These are phyloP conservation scores for Verticillium albo-atrum DNA, from an alignment of 2,329 filamentous ascomycete genomes.

Conservation along the genomic window DNA sequence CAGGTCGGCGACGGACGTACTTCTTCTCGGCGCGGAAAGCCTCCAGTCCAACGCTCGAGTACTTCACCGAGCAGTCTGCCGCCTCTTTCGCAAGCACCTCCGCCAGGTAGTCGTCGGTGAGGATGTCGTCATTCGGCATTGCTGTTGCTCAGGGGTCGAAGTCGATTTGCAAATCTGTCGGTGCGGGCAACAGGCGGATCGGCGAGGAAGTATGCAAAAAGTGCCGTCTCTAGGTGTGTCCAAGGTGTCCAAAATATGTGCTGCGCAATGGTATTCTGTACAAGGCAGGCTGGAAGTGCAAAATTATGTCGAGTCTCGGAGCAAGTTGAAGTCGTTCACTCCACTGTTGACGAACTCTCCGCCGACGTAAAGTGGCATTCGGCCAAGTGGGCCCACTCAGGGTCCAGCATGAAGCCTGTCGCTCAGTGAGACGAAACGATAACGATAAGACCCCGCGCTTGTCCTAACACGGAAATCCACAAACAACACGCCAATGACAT, in stretches of 20 bases:
- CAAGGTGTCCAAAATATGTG: no score
- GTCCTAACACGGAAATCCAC: neutral
- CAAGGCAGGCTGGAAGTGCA: no score
- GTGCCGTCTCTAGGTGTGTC: no score
- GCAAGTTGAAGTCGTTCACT: neutral
- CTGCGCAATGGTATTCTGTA: no score
- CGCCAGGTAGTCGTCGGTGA: constrained; percentile 76
- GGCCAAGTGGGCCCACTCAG: neutral
- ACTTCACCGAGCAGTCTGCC: constrained; percentile 65
- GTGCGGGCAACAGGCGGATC: neutral
- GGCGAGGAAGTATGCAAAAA: neutral
- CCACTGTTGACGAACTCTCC: neutral
- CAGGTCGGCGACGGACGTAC: constrained; percentile 36
- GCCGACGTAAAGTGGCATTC: neutral
- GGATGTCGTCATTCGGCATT: constrained; percentile 43
- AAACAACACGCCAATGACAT: neutral
- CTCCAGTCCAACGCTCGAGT: constrained; percentile 69
- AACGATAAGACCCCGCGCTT: neutral
- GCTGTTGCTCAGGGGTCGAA: neutral
- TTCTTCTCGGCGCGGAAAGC: constrained; percentile 51
- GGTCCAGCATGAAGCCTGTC: neutral
- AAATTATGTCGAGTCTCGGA: neutral
- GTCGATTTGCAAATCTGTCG: neutral
- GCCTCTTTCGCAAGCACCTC: constrained; percentile 78
- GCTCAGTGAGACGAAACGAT: neutral